Conservation (phyloP, 306 rosid genomes). For the Sindora glabra region DNA sequence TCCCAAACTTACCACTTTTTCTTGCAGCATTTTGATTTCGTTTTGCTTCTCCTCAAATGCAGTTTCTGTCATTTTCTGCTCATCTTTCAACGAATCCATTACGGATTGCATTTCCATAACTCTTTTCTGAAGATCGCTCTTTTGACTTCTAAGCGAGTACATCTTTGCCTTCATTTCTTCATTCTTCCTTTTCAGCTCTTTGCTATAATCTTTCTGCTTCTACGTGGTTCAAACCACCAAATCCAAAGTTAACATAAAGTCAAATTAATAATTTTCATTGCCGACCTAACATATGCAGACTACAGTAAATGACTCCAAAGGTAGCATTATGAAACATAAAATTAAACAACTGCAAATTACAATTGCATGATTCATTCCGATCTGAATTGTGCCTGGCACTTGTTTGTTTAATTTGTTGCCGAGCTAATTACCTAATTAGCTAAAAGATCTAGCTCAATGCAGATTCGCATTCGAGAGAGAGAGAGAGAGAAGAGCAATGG, state of each 20-base stretch:
- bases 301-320: neutral
- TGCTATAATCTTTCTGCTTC: slow-evolving; percentile 49
- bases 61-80: slow-evolving; percentile 49
- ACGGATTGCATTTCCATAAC: slow-evolving; percentile 59
- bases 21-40: slow-evolving; percentile 43
- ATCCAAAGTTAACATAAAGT: neutral
- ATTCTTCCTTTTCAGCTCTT: slow-evolving; percentile 52
- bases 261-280: neutral
- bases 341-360: too few species aligned
- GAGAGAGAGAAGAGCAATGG: neutral
- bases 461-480: neutral
- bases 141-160: slow-evolving; percentile 46
- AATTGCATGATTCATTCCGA: neutral
- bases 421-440: neutral
- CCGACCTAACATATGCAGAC: neutral
- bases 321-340: too few species aligned
- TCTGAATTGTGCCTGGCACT: neutral
- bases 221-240: slow-evolving; percentile 14
- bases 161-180: slow-evolving; percentile 62
- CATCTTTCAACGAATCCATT: slow-evolving; percentile 63
- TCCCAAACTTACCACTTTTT: slow-evolving; percentile 5
- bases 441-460: neutral
- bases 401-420: neutral
- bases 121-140: slow-evolving; percentile 68
- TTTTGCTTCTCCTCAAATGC: slow-evolving; percentile 60